A percentile compares a stretch with the other conserved stretches of the same genome.
Conservation (phyloP, 2,329 filamentous ascomycete species). For the Diatrype stigma region DNA sequence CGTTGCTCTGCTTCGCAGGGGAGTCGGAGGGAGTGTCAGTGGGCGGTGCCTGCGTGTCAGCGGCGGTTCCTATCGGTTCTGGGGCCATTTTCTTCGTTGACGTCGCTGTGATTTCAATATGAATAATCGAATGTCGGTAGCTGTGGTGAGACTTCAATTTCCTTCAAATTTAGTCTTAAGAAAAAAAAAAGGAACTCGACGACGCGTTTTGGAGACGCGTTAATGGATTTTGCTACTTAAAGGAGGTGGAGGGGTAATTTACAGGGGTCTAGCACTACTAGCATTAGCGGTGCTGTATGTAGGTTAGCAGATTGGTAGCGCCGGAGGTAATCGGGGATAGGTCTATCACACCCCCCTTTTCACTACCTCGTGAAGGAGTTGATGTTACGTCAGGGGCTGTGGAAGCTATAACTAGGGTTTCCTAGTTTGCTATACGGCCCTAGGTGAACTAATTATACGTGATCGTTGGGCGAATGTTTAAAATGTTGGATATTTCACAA, state of each 20-base stretch:
- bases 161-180: background rate
- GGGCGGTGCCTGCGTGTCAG: background rate
- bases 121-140: background rate
- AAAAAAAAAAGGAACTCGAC: background rate
- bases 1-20: background rate
- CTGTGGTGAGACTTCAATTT: background rate
- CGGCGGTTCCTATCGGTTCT: background rate
- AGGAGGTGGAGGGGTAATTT: background rate
- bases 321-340: too few species aligned
- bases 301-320: too few species aligned
- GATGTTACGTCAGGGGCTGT: too few species aligned
- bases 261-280: background rate
- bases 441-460: too few species aligned
- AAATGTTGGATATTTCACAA: too few species aligned
- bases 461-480: too few species aligned
- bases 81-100: too few species aligned
- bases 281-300: too few species aligned
- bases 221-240: background rate
- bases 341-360: too few species aligned
- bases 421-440: too few species aligned
- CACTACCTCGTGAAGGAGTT: too few species aligned
- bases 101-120: background rate
- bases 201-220: background rate
- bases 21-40: background rate
- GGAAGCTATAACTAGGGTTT: too few species aligned